These are phyloP conservation scores for Pythium folliculosum DNA, from an alignment of 352 stramenopile genomes.

Conservation along the genomic window DNA sequence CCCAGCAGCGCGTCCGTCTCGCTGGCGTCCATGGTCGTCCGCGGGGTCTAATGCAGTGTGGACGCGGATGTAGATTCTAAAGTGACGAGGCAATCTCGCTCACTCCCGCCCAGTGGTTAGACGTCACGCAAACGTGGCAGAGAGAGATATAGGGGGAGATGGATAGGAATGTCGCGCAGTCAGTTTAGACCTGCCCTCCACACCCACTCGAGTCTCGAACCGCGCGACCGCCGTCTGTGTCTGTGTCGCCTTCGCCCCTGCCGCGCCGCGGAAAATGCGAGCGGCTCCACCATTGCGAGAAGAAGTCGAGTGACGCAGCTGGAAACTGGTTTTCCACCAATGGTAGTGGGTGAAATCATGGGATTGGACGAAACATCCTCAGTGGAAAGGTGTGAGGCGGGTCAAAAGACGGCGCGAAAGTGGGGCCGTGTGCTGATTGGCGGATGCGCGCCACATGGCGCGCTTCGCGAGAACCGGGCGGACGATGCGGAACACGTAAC, in stretches of 20 bases:
- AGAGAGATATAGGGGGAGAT: neutral
- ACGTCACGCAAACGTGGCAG: neutral
- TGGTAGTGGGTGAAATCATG: neutral
- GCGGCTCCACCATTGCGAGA: constrained; percentile 12
- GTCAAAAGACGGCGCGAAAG: constrained; percentile 19
- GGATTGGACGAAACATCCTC: neutral
- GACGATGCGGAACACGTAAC: neutral
- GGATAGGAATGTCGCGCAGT: neutral
- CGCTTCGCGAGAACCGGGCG: neutral
- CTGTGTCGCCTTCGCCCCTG: constrained; percentile 18
- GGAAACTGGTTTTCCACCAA: constrained; percentile 12
- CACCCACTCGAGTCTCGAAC: neutral
- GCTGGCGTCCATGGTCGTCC: constrained; percentile 34
- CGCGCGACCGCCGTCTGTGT: constrained; percentile 11
- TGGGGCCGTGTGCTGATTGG: constrained; percentile 6
- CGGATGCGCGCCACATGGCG: constrained; percentile 1
- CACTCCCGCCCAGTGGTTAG: neutral
- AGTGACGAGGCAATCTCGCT: constrained; percentile 3
- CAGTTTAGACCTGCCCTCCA: neutral
- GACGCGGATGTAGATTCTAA: neutral
- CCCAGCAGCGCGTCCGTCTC: constrained; percentile 54
- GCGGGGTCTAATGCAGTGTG: neutral
- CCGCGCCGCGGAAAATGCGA: constrained; percentile 3
- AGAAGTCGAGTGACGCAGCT: constrained; percentile 11
- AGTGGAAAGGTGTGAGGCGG: neutral